Conservation (phyloP, 176 grass and related monocot genomes). For the Oryza meridionalis region DNA sequence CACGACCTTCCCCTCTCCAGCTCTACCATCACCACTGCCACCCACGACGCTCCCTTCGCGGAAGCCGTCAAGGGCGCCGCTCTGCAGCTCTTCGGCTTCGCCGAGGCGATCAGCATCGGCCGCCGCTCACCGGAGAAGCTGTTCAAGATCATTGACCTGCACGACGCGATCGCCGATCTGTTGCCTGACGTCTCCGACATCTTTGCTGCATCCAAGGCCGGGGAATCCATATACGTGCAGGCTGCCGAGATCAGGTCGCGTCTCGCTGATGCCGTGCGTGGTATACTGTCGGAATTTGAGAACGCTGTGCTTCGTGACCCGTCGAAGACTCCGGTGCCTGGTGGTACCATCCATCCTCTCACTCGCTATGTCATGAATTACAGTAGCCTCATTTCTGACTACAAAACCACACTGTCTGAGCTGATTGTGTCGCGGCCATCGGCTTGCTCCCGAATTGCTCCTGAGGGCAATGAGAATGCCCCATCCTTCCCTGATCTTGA, state of each 20-base stretch:
- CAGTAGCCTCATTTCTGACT: slow-evolving; percentile 77
- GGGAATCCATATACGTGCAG: slow-evolving; percentile 75
- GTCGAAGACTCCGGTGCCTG: slow-evolving; percentile 72
- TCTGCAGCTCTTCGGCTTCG: slow-evolving; percentile 85
- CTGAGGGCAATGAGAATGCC: slow-evolving; percentile 40
- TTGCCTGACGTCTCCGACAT: slow-evolving; percentile 76
- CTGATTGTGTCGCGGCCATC: slow-evolving; percentile 71
- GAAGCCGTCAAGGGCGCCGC: slow-evolving; percentile 87
- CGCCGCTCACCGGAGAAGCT: slow-evolving; percentile 91
- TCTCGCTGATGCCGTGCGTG: slow-evolving; percentile 77
- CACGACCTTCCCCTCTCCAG: slow-evolving; percentile 50
- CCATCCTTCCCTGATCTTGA: slow-evolving; percentile 61
- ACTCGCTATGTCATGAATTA: slow-evolving; percentile 99
- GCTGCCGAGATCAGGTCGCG: slow-evolving; percentile 70
- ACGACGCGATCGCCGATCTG: slow-evolving; percentile 75
- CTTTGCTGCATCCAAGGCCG: slow-evolving; percentile 65
- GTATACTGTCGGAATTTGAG: slow-evolving; percentile 92
- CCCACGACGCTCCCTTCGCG: slow-evolving; percentile 62
- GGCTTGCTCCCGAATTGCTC: slow-evolving; percentile 33
- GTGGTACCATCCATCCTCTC: slow-evolving; percentile 87
- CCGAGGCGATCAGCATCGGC: slow-evolving; percentile 84
- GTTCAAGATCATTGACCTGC: slow-evolving; percentile 94
- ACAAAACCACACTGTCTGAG: slow-evolving; percentile 75
- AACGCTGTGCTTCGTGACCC: slow-evolving; percentile 83
- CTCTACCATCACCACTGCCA: slow-evolving; percentile 34